Evolutionary conservation across 2,329 filamentous ascomycete genomes (phyloP), one percentile per base, ranked within the genome.

Genomic region (Clathrospora elynae): DNA sequence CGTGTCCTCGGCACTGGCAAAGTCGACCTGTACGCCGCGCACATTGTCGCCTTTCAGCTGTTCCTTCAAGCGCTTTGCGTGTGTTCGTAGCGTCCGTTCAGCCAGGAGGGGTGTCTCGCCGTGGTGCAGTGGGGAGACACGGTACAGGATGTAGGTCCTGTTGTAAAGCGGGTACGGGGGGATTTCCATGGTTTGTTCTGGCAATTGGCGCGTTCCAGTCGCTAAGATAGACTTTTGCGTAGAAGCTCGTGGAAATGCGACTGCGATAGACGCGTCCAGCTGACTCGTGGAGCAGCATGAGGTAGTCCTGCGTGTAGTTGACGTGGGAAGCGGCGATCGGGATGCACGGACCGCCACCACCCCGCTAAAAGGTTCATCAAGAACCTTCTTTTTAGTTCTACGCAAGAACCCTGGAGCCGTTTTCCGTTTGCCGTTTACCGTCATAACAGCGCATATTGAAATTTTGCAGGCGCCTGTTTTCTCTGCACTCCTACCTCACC

Each of bases 61-160:
- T 35, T 78, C 75, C 35, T 69, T 71, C 5, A 81, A 65, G 3
- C 75, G 72, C 37, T 69, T 69, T 23, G 77, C 74, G 52, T 80
- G 78, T 13, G 67, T 64, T 12, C 71, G 70, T 10, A 79, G 62
- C 13, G 68, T 64, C 16, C 56, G 42, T 10, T 73, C 66, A 39
- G 61, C 40, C 29, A 75, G 62, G 4, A 72, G 61, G 1, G 58
- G 59, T 4, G 58, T 18, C 28, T 70, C 68, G 42, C 67, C 71
- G 54, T 78, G 73, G 57, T 79, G 74, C 25, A 81, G 71, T n/a
- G 77, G 77, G 3, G 78, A 79, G 6, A 80, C 62, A 51, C 77
- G 76, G 58, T 79, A 76, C 35, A 77, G 63, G n/a, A 67, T 75
- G 72, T 77, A 81, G 18, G 77, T 79, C n/a, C 73, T 73, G 55